Evolutionary conservation across 148 eudicot species (phyloP), one percentile per base, ranked within the genome.

Genomic region (Talinum fruticosum): DNA sequence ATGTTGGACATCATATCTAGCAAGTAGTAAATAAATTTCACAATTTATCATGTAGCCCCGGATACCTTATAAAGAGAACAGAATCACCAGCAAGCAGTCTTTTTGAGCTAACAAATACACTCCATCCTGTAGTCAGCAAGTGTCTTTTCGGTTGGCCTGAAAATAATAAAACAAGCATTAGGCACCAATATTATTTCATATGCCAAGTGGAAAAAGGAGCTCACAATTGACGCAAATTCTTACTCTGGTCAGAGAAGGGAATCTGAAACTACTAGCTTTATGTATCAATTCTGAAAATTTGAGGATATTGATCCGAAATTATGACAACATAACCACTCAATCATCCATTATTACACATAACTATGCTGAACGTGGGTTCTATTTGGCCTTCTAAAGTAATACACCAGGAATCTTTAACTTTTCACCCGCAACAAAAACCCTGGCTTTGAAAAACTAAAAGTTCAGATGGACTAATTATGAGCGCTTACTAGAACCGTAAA

Each of bases 141-240:
- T 95, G 99, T 81, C 99, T 82, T 83, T 95, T 95, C 41, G 99
- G 99, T 74, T 92, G 99, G 67, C 98, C 98, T 95, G 89, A 83
- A 84, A 85, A 75, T 13, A 67, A 68, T 59, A 71, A 78, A 33
- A 57, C 38, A 64, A 21, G 72, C 57, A 77, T 38, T 24, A 26
- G 30, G 51, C 44, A 45, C 41, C 41, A 21, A 76, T 18, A 35
- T n/a, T 44, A 29, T 7, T 53, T 21, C 51, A 69, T 19, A 13
- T 24, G 47, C 30, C 67, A 38, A 13, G 0, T 32, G 59, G 35
- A 69, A 51, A n/a, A 26, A 57, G n/a, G 12, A 45, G 8, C 34
- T 61, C 18, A 18, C 21, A 30, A 51, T 51, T 51, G 57, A 51
- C 6, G 57, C 18, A 51, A 16, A 16, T 19, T 13, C n/a, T 41